Evolutionary conservation across 2,329 filamentous ascomycete species (phyloP), one percentile per base, ranked within the genome.

Genomic region (Volutella citrinella): DNA sequence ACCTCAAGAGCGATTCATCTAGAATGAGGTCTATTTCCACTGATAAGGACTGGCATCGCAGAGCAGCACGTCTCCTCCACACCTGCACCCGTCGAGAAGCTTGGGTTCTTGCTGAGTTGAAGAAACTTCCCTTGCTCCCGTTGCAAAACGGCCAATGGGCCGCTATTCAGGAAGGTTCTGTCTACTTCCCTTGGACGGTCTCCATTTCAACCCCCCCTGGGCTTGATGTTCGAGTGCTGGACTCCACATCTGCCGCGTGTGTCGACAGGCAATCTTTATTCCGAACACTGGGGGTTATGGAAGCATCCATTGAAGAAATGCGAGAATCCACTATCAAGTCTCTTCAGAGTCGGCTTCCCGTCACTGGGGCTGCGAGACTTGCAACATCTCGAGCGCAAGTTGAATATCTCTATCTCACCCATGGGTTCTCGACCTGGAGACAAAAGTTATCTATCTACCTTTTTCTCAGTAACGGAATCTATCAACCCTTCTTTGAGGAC

Each of bases 391-490:
- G 5, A 36, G 40, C 4, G 20, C 48, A 2, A 37, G 35, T 7
- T 52, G 48, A 5, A 8, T 52, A 6, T 52, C 49, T 16, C 31
- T 40, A 2, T 46, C 47, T 1, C 42, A 50, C 5, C 24, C 21
- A 2, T 21, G 40, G 2, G 12, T 46, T 0, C n/a, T n/a, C n/a
- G n/a, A n/a, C n/a, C n/a, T n/a, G n/a, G n/a, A n/a, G n/a, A n/a
- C n/a, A n/a, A n/a, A n/a, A n/a, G n/a, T n/a, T n/a, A n/a, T n/a
- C n/a, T n/a, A n/a, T n/a, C n/a, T n/a, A n/a, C n/a, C n/a, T n/a
- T n/a, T n/a, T 49, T 2, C 49, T 43, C 19, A 19, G 39, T 16
- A 36, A 43, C 6, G 18, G 23, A 0, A 30, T 33, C 5, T 33
- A 27, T 13, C 18, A 19, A 2, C 17, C 34, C 15, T 19, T 6